These are phyloP conservation scores for Pseudocercospora vitis DNA, from an alignment of 2,329 filamentous ascomycete genomes.

Conservation along the genomic window DNA sequence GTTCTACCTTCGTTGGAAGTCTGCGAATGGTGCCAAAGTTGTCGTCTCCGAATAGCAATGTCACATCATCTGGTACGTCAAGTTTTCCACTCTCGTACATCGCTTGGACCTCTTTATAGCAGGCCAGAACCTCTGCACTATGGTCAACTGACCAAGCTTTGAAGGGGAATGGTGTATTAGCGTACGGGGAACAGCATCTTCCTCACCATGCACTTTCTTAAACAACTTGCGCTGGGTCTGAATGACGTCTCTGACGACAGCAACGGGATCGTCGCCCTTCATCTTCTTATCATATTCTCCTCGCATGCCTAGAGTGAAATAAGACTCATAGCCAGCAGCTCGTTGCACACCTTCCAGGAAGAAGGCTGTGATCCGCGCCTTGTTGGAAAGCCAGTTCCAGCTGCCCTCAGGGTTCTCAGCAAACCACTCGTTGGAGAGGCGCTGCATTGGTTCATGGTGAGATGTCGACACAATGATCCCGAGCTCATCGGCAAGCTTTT, in stretches of 20 bases:
- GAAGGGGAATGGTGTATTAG: too few species aligned
- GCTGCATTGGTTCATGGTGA: slow-evolving; percentile 71
- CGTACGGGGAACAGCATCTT: neutral
- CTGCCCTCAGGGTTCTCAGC: slow-evolving; percentile 49
- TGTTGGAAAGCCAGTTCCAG: slow-evolving; percentile 71
- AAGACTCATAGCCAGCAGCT: slow-evolving; percentile 63
- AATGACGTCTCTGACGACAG: neutral
- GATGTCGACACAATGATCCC: slow-evolving; percentile 71
- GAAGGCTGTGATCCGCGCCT: slow-evolving; percentile 66
- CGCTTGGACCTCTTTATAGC: slow-evolving; percentile 70
- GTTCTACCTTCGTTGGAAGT: slow-evolving; percentile 61
- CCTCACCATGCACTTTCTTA: neutral
- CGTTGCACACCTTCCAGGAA: slow-evolving; percentile 66
- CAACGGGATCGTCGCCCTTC: neutral
- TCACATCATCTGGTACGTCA: slow-evolving; percentile 64
- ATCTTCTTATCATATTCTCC: slow-evolving; percentile 61
- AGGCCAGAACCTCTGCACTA: neutral
- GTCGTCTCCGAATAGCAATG: slow-evolving; percentile 68
- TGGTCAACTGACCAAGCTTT: neutral
- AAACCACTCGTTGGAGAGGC: slow-evolving; percentile 56
- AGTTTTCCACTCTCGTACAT: slow-evolving; percentile 64
- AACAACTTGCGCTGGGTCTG: neutral
- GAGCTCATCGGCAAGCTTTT: slow-evolving; percentile 70
- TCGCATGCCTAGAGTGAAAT: slow-evolving; percentile 69
- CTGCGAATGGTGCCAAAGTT: slow-evolving; percentile 62